Percentiles rank a stretch among this genome's conserved stretches.
These are phyloP conservation scores for Trametes meyenii DNA, from an alignment of 768 basidiomycete species.

Conservation along the genomic window DNA sequence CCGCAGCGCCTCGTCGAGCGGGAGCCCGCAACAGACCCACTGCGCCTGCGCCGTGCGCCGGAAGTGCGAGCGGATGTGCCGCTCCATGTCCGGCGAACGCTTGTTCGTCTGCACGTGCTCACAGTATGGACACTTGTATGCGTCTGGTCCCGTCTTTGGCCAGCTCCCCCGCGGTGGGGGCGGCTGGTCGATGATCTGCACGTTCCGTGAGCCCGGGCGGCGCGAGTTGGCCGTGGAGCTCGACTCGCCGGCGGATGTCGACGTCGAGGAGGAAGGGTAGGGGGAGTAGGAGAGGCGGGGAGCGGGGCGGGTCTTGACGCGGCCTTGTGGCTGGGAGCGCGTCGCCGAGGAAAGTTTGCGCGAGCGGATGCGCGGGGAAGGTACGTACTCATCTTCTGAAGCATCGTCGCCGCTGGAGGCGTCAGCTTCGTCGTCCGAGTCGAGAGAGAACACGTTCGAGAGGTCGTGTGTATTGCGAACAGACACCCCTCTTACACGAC, in stretches of 20 bases:
- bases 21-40: conserved; percentile 44
- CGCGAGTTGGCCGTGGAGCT: background rate
- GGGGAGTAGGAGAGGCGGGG: conserved; percentile 18
- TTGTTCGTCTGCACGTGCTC: conserved; percentile 50
- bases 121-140: conserved; percentile 50
- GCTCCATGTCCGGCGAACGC: conserved; percentile 60
- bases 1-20: conserved; percentile 29
- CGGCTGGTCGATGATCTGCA: conserved; percentile 39
- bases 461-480: background rate
- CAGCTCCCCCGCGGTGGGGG: conserved; percentile 25
- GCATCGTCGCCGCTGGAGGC: conserved; percentile 38
- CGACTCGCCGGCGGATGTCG: conserved; percentile 36
- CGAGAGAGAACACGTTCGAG: background rate
- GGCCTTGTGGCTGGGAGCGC: conserved; percentile 4
- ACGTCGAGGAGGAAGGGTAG: conserved; percentile 29
- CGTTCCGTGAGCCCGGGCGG: conserved; percentile 45
- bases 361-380: conserved; percentile 34
- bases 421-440: conserved; percentile 11
- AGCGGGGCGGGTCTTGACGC: background rate
- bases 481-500: background rate
- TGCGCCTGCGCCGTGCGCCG: conserved; percentile 31
- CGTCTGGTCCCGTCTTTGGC: conserved; percentile 33
- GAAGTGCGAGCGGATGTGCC: conserved; percentile 59
- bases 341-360: conserved; percentile 14
- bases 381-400: conserved; percentile 49